Base-by-base conservation (phyloP, 192 early-diverging fungal species). In the Spizellomyces punctatus region DNA sequence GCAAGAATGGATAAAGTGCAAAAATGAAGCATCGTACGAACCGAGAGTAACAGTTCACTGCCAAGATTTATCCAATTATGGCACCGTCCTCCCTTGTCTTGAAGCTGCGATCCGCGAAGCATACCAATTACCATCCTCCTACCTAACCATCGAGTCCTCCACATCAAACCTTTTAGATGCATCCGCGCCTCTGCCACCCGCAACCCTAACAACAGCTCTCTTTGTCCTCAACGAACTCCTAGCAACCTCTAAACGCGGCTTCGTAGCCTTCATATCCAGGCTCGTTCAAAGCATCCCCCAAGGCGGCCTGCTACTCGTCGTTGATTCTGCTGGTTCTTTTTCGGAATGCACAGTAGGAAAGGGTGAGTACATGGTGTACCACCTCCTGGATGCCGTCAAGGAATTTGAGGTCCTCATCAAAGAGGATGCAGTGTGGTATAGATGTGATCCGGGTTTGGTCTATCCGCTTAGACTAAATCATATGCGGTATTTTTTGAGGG, bases 191-290 rank as follows among this genome's bases (percentile, higher is more conserved):
- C 56, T 78, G 41, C 19, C n/a, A 2, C 16, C n/a, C 10, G 86
- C 93, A 4, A 78, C 88, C 67, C 68, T 96, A 52, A 89, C 94
- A 19, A 96, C 95, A 3, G 87, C 91, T 45, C 89, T 95, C 83
- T 98, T 96, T 87, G 85, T 96, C 0, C 83, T 98, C 82, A 96
- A 96, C 73, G 96, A 98, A 72, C 77, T 98, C 16, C 91, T 98
- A 76, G 76, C 86, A 4, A 81, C 81, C 70, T 85, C 88, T 69
- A 96, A 96, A 73, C 72, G 71, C 45, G 73, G 82, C 17, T 91
- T 94, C 55, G 93, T 94, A 82, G 75, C 78, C 50, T 82, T 98
- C 67, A 87, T 98, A 48, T 87, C 88, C 46, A 76, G 78, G 10
- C 71, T 98, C 36, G 84, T 94, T 6, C 78, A 75, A 8, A 74